These are phyloP conservation scores for Aspergillus pseudoterreus DNA, from an alignment of 2,329 filamentous ascomycete genomes.

Conservation along the genomic window DNA sequence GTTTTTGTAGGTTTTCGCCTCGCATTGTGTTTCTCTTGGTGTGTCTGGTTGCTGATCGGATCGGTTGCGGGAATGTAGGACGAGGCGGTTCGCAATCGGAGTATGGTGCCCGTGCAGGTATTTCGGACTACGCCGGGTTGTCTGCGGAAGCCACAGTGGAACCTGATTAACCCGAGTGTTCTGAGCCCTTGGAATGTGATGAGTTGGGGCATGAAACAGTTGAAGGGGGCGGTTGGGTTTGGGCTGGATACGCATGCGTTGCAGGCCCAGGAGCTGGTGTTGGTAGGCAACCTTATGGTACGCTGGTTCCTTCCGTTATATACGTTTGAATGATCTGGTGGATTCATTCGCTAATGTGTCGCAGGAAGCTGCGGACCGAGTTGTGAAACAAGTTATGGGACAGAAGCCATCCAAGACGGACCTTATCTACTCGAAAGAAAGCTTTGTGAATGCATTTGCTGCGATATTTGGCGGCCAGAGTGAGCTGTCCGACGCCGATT, in stretches of 20 bases:
- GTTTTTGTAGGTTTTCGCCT: conserved; percentile 57
- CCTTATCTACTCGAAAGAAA: conserved; percentile 62
- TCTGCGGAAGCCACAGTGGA: conserved; percentile 68
- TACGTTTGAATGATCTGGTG: neutral
- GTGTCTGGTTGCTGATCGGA: neutral
- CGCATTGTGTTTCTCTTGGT: neutral
- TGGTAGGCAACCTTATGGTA: conserved; percentile 58
- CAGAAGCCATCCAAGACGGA: conserved; percentile 55
- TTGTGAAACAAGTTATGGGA: conserved; percentile 45
- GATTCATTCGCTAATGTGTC: conserved; percentile 17
- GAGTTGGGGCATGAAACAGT: conserved; percentile 69
- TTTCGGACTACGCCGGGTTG: conserved; percentile 66
- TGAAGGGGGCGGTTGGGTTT: conserved; percentile 57
- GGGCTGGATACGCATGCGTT: conserved; percentile 32
- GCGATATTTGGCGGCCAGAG: conserved; percentile 48
- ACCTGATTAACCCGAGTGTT: conserved; percentile 37
- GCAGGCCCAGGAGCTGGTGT: conserved; percentile 42
- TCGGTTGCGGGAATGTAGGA: conserved; percentile 32
- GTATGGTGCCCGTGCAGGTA: conserved; percentile 66
- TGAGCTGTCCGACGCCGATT: conserved; percentile 59
- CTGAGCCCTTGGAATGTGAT: conserved; percentile 66
- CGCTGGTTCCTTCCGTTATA: neutral
- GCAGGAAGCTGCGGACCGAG: conserved; percentile 52
- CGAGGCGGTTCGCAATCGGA: conserved; percentile 67
- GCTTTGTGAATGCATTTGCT: conserved; percentile 60